Evolutionary conservation across 1,284 basidiomycete genomes (phyloP), one percentile per base, ranked within the genome.

Genomic region (Sanghuangporus weigelae): DNA sequence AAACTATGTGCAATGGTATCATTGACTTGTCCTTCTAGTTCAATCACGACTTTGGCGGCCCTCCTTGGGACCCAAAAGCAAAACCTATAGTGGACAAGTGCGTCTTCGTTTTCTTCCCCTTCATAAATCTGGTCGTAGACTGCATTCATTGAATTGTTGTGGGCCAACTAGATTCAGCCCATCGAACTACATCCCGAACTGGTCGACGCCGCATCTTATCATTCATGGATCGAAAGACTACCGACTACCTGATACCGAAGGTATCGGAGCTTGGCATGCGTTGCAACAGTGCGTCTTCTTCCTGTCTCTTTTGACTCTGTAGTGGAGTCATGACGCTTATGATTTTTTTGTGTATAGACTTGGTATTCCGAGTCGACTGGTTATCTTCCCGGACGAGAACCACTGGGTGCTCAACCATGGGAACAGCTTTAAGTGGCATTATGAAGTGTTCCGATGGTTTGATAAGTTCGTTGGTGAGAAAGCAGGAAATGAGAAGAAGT

Each of bases 361-460:
- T 58, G 86, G 84, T 12, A 77, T 97, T 36, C 90, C 91, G 5
- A 90, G 86, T 67, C 84, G 95, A 57, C 81, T 97, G 57, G 83
- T 97, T 10, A 86, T 95, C 68, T 97, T 97, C 83, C 92, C 92
- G 0, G 88, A 93, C 70, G 95, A 97, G 78, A 96, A 96, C 71
- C 95, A 96, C 73, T 96, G 92, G 92, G 91, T 92, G 10, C 68
- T 90, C 64, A 83, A 90, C 63, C 87, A 87, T 67, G 86, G 86
- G 59, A 92, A 92, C 69, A 90, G 87, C 72, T 73, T 91, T 70
- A 91, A 90, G 74, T 95, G 90, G 89, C 90, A 96, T 73, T 80
- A 89, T 68, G 95, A 97, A 73, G 89, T 97, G 5, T 88, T 96
- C 76, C 80, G 83, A 63, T 96, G 93, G 93, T 86, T 95, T 66